Evolutionary conservation across 352 stramenopile species (phyloP).

Genomic region (Albugo laibachii): DNA sequence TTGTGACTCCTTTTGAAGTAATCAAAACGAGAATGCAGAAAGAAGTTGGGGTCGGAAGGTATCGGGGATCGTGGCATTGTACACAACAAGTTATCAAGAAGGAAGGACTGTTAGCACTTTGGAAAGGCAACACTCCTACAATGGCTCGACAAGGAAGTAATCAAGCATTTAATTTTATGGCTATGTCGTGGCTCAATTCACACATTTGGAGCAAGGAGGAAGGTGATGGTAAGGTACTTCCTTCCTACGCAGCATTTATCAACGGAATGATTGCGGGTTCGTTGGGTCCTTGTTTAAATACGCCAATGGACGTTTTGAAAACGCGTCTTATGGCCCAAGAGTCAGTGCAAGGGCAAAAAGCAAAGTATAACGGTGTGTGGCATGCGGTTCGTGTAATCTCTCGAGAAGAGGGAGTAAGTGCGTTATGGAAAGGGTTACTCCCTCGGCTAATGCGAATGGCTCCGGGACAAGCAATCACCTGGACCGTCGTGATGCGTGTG

Average conservation of each 20-base stretch:
- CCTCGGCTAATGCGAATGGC: conserved; percentile 91
- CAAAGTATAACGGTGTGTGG: conserved; percentile 91
- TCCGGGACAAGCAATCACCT: conserved; percentile 94
- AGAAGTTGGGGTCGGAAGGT: conserved; percentile 81
- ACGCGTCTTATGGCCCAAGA: conserved; percentile 85
- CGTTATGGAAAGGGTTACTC: conserved; percentile 94
- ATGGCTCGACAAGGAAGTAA: conserved; percentile 95
- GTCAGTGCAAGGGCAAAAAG: conserved; percentile 66
- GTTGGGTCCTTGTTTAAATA: conserved; percentile 74
- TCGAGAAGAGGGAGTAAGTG: conserved; percentile 84
- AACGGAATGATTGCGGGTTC: conserved; percentile 82
- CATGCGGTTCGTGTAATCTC: conserved; percentile 87
- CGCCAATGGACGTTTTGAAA: conserved; percentile 89
- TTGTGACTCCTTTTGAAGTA: conserved; percentile 94
- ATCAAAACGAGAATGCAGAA: conserved; percentile 96
- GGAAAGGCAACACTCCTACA: conserved; percentile 91
- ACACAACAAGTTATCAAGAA: conserved; percentile 82
- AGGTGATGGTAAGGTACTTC: conserved; percentile 78
- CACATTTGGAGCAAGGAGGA: conserved; percentile 83
- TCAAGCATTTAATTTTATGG: conserved; percentile 97
- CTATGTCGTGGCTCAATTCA: conserved; percentile 83
- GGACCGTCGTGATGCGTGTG: conserved; percentile 77
- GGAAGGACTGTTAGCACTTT: conserved; percentile 87
- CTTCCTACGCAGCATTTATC: conserved; percentile 86
- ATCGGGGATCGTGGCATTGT: conserved; percentile 80